phyloP scores from a whole-genome alignment of 2,329 filamentous ascomycete species.

The Ascochyta koolunga region DNA sequence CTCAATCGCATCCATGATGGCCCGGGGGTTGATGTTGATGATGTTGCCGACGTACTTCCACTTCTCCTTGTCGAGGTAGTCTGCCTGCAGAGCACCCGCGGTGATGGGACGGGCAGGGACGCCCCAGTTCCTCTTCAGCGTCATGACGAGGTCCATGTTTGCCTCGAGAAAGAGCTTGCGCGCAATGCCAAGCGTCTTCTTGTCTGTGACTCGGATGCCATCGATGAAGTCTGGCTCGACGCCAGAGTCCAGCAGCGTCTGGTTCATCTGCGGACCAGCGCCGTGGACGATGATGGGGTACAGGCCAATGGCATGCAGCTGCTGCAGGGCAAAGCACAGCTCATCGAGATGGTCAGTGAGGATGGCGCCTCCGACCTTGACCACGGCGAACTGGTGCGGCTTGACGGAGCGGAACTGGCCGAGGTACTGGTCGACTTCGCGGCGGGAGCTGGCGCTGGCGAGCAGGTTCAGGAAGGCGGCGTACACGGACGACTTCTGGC shows the following conservation, averaged over 20 bases:
- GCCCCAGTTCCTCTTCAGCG: slow-evolving; percentile 80
- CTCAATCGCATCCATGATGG: slow-evolving; percentile 89
- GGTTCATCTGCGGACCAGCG: slow-evolving; percentile 93
- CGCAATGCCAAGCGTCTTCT: slow-evolving; percentile 89
- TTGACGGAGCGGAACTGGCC: slow-evolving; percentile 97
- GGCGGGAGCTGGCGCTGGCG: slow-evolving; percentile 94
- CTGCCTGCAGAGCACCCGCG: slow-evolving; percentile 86
- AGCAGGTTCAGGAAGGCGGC: slow-evolving; percentile 87
- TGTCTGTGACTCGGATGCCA: slow-evolving; percentile 93
- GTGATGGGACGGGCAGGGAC: slow-evolving; percentile 89
- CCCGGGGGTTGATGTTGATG: slow-evolving; percentile 85
- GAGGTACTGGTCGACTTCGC: slow-evolving; percentile 96
- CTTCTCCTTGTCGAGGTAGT: slow-evolving; percentile 95
- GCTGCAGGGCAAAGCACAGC: slow-evolving; percentile 84
- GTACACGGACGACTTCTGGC: slow-evolving; percentile 45
- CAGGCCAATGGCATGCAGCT: slow-evolving; percentile 92
- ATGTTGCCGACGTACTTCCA: slow-evolving; percentile 97
- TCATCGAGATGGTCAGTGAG: slow-evolving; percentile 93
- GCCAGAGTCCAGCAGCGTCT: slow-evolving; percentile 84
- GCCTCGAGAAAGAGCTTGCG: slow-evolving; percentile 93
- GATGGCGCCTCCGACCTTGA: slow-evolving; percentile 97
- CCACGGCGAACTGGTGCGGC: slow-evolving; percentile 95
- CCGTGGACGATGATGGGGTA: slow-evolving; percentile 97
- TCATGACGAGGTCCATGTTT: slow-evolving; percentile 90
- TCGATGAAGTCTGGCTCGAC: slow-evolving; percentile 96